Evolutionary conservation across 805 yeast species (phyloP).

Genomic region (Cyberlindnera suaveolens): DNA sequence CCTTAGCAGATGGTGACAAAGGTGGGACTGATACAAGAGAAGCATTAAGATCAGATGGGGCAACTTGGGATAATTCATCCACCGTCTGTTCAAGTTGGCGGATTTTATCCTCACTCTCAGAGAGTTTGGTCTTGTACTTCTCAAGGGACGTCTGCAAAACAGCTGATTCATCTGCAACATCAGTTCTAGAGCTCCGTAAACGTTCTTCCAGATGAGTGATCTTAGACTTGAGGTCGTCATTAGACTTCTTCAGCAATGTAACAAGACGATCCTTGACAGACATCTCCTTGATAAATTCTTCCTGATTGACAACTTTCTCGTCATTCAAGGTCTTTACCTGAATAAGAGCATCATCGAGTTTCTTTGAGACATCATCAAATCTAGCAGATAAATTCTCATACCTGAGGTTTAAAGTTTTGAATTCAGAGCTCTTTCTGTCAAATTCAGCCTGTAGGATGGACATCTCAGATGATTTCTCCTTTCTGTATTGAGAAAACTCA

Average conservation of each 20-base stretch:
- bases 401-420: constrained; percentile 23
- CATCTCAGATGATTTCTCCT: constrained; percentile 22
- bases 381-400: constrained; percentile 29
- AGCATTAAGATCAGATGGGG: constrained; percentile 13
- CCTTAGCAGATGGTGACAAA: constrained; percentile 54
- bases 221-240: constrained; percentile 45
- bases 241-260: constrained; percentile 47
- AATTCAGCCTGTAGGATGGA: constrained; percentile 24
- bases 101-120: constrained; percentile 36
- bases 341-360: constrained; percentile 36
- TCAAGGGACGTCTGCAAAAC: constrained; percentile 48
- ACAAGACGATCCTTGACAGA: constrained; percentile 55
- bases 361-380: constrained; percentile 30
- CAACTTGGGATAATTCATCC: constrained; percentile 32
- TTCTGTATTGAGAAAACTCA: constrained; percentile 26
- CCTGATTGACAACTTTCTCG: constrained; percentile 36
- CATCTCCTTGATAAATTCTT: constrained; percentile 50
- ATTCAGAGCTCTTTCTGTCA: constrained; percentile 25
- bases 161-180: constrained; percentile 45
- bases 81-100: constrained; percentile 38
- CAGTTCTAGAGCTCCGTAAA: constrained; percentile 14
- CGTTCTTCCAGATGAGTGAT: constrained; percentile 46
- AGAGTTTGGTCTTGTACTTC: constrained; percentile 49
- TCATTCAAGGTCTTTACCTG: constrained; percentile 44
- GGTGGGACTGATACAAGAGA: constrained; percentile 21